Conservation (phyloP, 2,329 filamentous ascomycete genomes). For the Pestalotiopsis sp. region DNA sequence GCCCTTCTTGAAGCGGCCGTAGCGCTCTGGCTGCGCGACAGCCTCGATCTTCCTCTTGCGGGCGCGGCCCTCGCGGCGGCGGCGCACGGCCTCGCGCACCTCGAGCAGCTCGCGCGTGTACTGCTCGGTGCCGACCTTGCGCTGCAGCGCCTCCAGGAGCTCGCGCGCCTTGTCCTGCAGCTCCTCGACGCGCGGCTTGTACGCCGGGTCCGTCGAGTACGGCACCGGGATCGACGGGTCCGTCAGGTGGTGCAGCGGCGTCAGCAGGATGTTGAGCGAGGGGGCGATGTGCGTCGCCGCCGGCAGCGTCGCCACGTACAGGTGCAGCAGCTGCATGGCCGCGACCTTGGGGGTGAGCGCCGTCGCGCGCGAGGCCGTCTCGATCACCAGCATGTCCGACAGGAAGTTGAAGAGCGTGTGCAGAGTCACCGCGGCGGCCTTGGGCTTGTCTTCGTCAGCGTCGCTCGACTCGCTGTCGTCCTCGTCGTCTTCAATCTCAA, state of each 20-base stretch:
- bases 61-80: constrained; percentile 72
- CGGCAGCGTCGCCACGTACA: constrained; percentile 66
- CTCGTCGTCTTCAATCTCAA: constrained; percentile 42
- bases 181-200: constrained; percentile 69
- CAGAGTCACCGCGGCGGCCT: constrained; percentile 49
- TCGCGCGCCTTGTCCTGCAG: constrained; percentile 75
- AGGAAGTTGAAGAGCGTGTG: constrained; percentile 79
- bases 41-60: constrained; percentile 90
- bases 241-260: constrained; percentile 78
- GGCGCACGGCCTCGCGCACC: constrained; percentile 73
- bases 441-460: constrained; percentile 37
- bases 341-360: constrained; percentile 75
- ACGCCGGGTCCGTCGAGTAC: constrained; percentile 70
- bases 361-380: constrained; percentile 64
- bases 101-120: constrained; percentile 76
- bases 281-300: constrained; percentile 54
- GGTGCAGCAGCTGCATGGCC: constrained; percentile 73
- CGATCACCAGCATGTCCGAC: constrained; percentile 77
- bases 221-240: constrained; percentile 76
- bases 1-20: constrained; percentile 77
- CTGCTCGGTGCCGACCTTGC: constrained; percentile 77
- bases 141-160: constrained; percentile 80
- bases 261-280: constrained; percentile 63
- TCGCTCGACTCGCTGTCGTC: constrained; percentile 40
- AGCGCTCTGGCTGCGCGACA: constrained; percentile 78